phyloP scores from a whole-genome alignment of 1,284 basidiomycete species.

The Pyrrhoderma noxium region DNA sequence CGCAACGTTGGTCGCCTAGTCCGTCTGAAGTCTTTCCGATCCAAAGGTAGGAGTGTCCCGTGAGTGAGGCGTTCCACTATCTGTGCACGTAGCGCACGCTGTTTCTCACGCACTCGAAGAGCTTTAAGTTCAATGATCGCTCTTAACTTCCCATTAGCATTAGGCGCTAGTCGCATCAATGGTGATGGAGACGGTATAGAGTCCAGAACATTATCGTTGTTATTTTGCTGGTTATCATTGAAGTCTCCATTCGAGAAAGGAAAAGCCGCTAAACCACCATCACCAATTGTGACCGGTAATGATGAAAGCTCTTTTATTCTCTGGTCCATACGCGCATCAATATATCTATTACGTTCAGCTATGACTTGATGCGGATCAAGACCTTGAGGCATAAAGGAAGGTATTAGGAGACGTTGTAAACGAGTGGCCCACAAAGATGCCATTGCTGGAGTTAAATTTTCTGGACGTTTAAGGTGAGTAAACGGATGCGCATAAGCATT shows the following conservation, averaged over 20 bases:
- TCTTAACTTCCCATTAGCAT: constrained; percentile 73
- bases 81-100: constrained; percentile 78
- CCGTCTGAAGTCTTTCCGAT: constrained; percentile 87
- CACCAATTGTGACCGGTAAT: constrained; percentile 77
- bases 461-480: constrained; percentile 61
- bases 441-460: constrained; percentile 42
- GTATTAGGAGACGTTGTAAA: constrained; percentile 77
- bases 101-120: constrained; percentile 87
- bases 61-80: constrained; percentile 86
- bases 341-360: constrained; percentile 86
- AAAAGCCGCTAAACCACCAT: constrained; percentile 60
- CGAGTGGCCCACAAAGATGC: constrained; percentile 52
- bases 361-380: constrained; percentile 89
- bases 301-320: constrained; percentile 85
- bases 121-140: constrained; percentile 94
- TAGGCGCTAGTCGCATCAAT: constrained; percentile 45
- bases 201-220: background rate
- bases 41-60: constrained; percentile 85
- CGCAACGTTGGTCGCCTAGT: constrained; percentile 83
- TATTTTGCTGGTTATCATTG: constrained; percentile 21
- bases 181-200: constrained; percentile 5
- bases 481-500: constrained; percentile 91
- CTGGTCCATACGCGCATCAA: constrained; percentile 86
- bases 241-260: constrained; percentile 31
- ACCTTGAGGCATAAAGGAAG: constrained; percentile 87